Conservation (phyloP, 2,329 filamentous ascomycete genomes). For the Simplicillium sp. region DNA sequence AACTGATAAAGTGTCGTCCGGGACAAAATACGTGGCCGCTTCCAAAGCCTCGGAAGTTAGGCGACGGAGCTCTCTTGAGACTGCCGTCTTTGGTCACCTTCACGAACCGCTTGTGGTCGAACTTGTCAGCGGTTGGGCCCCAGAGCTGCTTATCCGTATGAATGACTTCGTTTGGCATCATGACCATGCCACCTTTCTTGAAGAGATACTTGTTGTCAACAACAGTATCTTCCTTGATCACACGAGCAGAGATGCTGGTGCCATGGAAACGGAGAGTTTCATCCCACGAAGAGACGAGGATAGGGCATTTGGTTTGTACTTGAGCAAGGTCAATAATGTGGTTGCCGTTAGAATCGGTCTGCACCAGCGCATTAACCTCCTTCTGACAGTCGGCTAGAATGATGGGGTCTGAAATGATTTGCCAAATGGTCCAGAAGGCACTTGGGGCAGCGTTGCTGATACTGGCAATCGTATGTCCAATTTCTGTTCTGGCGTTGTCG, state of each 20-base stretch:
- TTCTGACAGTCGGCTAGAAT: conserved; percentile 27
- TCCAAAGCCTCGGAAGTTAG: too few species aligned
- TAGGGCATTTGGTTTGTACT: conserved; percentile 21
- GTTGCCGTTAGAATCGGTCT: conserved; percentile 3
- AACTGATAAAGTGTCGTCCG: too few species aligned
- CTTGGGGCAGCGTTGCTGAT: conserved; percentile 31
- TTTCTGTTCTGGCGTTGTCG: conserved; percentile 6
- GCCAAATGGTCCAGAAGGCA: conserved; percentile 33
- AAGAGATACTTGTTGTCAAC: conserved; percentile 23
- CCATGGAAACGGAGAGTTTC: conserved; percentile 22
- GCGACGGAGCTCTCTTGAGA: too few species aligned
- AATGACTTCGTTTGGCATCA: conserved; percentile 22
- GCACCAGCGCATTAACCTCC: conserved; percentile 21
- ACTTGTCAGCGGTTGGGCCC: conserved; percentile 19
- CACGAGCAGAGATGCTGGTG: conserved; percentile 16
- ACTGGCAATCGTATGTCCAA: conserved; percentile 17
- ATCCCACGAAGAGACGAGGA: conserved; percentile 24
- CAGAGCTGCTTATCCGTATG: conserved; percentile 20
- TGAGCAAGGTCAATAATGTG: conserved; percentile 19
- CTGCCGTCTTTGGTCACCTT: too few species aligned
- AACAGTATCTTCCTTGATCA: conserved; percentile 21
- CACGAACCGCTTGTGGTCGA: conserved; percentile 23
- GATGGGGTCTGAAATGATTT: conserved; percentile 28
- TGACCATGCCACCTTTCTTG: conserved; percentile 21
- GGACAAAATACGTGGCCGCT: too few species aligned